Percentiles rank a stretch among this genome's conserved stretches.
Evolutionary conservation across 164 flowering plant species (phyloP).

Genomic region (Chimonanthus praecox): DNA sequence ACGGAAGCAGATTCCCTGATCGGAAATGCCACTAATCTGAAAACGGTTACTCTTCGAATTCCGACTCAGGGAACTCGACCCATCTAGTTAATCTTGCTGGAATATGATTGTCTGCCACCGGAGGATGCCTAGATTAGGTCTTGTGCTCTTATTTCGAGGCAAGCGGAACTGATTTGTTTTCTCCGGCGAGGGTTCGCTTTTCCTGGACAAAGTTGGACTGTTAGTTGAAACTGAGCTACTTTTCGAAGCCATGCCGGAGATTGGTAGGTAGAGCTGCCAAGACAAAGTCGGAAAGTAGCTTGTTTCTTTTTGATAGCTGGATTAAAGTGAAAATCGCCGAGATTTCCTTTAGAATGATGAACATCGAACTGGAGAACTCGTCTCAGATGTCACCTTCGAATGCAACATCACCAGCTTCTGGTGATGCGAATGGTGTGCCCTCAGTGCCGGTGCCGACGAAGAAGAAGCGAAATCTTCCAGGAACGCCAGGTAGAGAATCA

Average conservation of each 20-base stretch:
- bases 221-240: not conserved
- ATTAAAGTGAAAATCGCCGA: not conserved
- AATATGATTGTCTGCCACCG: too few relatives aligned
- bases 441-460: conserved; percentile 22
- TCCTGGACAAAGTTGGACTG: not conserved
- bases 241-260: not conserved
- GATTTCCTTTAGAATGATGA: not conserved
- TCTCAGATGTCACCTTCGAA: conserved; percentile 29
- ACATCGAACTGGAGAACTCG: conserved; percentile 30
- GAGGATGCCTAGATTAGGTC: too few relatives aligned
- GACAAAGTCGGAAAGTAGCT: not conserved
- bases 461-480: conserved; percentile 69
- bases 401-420: conserved; percentile 28
- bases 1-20: not conserved
- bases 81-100: too few relatives aligned
- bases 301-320: not conserved
- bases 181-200: not conserved
- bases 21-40: too few relatives aligned
- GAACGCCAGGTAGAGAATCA: conserved; percentile 56
- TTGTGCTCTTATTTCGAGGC: too few relatives aligned
- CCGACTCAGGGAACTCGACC: too few relatives aligned
- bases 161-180: too few relatives aligned
- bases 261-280: not conserved
- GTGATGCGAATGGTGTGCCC: conserved; percentile 31
- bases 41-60: too few relatives aligned